phyloP scores from a whole-genome alignment of 2,329 filamentous ascomycete genomes.

The Tricladium varicosporioides region DNA sequence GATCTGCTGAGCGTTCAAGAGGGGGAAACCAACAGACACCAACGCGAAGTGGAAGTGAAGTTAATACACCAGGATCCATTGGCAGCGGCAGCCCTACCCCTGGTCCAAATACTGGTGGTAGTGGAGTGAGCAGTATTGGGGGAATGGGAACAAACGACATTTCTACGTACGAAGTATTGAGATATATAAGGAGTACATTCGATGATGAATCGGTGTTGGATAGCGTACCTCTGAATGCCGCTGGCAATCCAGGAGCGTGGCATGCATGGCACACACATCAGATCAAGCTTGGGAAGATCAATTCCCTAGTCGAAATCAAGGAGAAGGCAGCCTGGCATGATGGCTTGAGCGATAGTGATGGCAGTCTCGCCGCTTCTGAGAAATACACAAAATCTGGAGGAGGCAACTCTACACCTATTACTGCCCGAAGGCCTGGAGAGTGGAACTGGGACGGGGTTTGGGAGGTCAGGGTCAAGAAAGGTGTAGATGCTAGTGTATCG shows the following conservation, averaged over 20 bases:
- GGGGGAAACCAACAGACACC: conserved; percentile 25
- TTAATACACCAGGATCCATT: conserved; percentile 19
- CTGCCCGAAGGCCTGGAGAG: conserved; percentile 63
- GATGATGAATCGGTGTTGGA: conserved; percentile 76
- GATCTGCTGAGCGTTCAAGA: conserved; percentile 35
- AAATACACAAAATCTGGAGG: conserved; percentile 21
- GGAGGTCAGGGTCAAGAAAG: conserved; percentile 83
- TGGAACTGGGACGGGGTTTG: conserved; percentile 99
- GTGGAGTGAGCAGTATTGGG: conserved; percentile 9
- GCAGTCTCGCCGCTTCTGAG: conserved; percentile 10
- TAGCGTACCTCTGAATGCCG: conserved; percentile 73
- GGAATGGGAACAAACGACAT: conserved; percentile 14
- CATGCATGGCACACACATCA: conserved; percentile 85
- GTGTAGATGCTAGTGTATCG: conserved; percentile 72
- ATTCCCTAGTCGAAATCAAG: conserved; percentile 1
- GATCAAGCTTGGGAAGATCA: conserved; percentile 44
- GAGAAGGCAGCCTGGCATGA: conserved; percentile 15
- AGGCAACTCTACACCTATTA: conserved; percentile 16
- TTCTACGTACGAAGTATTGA: conserved; percentile 66
- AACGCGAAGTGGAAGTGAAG: conserved; percentile 18
- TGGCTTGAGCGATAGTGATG: conserved; percentile 16
- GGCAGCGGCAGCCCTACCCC: conserved; percentile 1
- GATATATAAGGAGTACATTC: conserved; percentile 82
- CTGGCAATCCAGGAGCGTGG: conserved; percentile 89
- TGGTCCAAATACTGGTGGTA: conserved; percentile 6